phyloP scores from a whole-genome alignment of 1,139 yeast genomes.

The Sugiyamaella japonica region DNA sequence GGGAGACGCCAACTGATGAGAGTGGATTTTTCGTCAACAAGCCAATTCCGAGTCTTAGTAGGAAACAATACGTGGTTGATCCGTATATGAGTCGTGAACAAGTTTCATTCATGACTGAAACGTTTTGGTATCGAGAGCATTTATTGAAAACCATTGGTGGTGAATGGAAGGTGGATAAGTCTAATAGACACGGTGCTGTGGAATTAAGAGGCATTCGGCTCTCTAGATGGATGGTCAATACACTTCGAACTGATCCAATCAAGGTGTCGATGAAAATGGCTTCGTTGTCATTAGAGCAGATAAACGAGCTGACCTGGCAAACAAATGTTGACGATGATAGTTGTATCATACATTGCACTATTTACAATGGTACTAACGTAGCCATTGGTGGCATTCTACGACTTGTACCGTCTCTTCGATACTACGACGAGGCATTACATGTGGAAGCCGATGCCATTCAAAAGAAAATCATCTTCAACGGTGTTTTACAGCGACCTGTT shows the following conservation, averaged over 20 bases:
- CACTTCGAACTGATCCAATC: constrained; percentile 52
- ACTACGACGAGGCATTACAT: constrained; percentile 21
- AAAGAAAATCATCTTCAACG: constrained; percentile 49
- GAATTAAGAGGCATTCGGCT: constrained; percentile 68
- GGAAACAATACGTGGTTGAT: constrained; percentile 71
- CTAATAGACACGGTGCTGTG: constrained; percentile 53
- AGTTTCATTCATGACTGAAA: constrained; percentile 54
- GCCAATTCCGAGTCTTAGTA: constrained; percentile 73
- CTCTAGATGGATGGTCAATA: constrained; percentile 45
- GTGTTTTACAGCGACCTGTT: constrained; percentile 60
- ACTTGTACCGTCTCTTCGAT: constrained; percentile 56
- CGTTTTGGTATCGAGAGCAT: constrained; percentile 79
- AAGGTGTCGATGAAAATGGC: constrained; percentile 41
- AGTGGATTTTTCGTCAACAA: constrained; percentile 35
- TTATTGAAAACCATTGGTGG: constrained; percentile 62
- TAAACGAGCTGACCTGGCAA: constrained; percentile 23
- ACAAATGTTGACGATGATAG: constrained; percentile 31
- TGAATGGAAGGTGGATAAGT: constrained; percentile 51
- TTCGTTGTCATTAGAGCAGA: constrained; percentile 13
- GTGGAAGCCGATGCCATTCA: constrained; percentile 31
- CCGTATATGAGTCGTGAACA: constrained; percentile 55
- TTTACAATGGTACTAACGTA: constrained; percentile 32
- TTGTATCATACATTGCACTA: constrained; percentile 26
- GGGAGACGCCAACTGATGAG: constrained; percentile 50
- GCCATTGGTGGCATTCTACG: constrained; percentile 60